Base-by-base conservation (phyloP, 768 basidiomycete genomes). In the Podaxis mareebaensis region DNA sequence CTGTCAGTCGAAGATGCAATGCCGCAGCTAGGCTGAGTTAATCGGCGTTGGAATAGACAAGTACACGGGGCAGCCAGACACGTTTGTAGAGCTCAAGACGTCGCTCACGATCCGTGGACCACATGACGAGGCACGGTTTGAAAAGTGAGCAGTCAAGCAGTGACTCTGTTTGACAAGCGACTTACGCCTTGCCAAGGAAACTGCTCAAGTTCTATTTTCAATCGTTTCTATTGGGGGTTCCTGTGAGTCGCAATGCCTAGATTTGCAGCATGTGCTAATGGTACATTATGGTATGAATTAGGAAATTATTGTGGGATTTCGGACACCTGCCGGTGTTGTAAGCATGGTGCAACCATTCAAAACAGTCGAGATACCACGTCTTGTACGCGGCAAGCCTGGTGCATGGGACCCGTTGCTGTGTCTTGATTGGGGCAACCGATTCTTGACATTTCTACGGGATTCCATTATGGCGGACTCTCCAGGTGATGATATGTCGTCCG, bases 191-290 rank as follows among this genome's bases (percentile, higher is more conserved):
- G 55, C 63, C 39, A 71, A 94, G 91, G 73, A 96, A 96, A 72
- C 77, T 96, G n/a, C 84, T 96, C 63, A 95, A 93, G 70, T 93
- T 93, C 74, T 95, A 95, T 79, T 86, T 94, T 64, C 94, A 96
- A 70, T 95, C 93, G 0, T 95, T 93, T 74, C 82, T 96, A 28
- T 84, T 96, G 59, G 95, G 94, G 54, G 93, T 96, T n/a, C 94
- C 93, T 22, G 90, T 90, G 72, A 68, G 88, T 73, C 61, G 40
- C 24, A 40, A 53, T 54, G 39, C 5, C 33, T 28, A 26, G 39
- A 17, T 28, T 57, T 40, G 30, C 40, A 57, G 58, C 63, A 63
- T 44, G 54, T 39, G 63, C 61, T 30, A 59, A 38, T 49, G 46
- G n/a, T 44, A 46, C 17, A 46, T 46, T 1, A 46, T 46, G 44